phyloP scores from a whole-genome alignment of 2,329 filamentous ascomycete species.

The Thyridium curvatum region DNA sequence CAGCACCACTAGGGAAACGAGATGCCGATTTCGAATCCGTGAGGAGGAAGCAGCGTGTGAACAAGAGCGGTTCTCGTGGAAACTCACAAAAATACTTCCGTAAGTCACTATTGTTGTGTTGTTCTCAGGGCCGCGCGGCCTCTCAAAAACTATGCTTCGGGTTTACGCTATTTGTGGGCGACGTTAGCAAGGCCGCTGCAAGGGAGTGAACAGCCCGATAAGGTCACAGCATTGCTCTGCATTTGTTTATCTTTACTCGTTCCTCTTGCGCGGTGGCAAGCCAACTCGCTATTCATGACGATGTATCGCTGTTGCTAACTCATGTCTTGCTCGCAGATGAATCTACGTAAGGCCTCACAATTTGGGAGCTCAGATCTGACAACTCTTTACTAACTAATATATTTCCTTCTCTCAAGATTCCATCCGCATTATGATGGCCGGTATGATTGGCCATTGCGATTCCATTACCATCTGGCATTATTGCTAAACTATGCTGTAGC shows the following conservation, averaged over 20 bases:
- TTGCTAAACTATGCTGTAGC: conserved; percentile 10
- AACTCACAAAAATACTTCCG: conserved; percentile 26
- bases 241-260: too few relatives aligned
- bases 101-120: conserved; percentile 12
- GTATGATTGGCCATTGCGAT: too few relatives aligned
- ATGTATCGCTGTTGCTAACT: too few relatives aligned
- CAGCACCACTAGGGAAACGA: conserved; percentile 2
- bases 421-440: conserved; percentile 29
- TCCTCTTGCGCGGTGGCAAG: too few relatives aligned
- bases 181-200: too few relatives aligned
- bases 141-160: too few relatives aligned
- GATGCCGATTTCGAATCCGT: conserved; percentile 13
- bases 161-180: too few relatives aligned
- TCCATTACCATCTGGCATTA: too few relatives aligned
- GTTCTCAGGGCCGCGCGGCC: background rate
- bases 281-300: too few relatives aligned
- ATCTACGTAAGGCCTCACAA: conserved; percentile 9
- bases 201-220: too few relatives aligned
- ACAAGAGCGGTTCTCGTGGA: conserved; percentile 8
- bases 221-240: too few relatives aligned
- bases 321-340: conserved; percentile 8
- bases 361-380: background rate
- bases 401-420: conserved; percentile 16
- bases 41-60: conserved; percentile 15
- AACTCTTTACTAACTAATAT: too few relatives aligned